Conservation (phyloP, 257 asterid genomes). For the Salvia miltiorrhiza region DNA sequence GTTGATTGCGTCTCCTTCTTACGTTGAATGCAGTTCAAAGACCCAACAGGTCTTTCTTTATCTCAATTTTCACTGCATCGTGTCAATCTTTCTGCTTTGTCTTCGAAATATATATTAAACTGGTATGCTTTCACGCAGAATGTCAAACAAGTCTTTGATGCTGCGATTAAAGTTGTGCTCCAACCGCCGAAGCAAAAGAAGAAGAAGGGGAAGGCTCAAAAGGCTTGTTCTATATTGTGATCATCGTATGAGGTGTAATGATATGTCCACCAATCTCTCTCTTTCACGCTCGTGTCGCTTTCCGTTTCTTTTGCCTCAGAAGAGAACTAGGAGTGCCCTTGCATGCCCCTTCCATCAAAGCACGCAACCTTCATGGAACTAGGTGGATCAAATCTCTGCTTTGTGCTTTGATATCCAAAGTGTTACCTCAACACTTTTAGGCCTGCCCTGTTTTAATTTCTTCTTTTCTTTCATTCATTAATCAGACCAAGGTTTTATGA, state of each 20-base stretch:
- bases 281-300: constrained; percentile 28
- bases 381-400: constrained; percentile 36
- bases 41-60: constrained; percentile 52
- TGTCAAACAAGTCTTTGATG: constrained; percentile 54
- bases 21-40: constrained; percentile 74
- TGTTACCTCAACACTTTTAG: constrained; percentile 37
- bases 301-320: constrained; percentile 38
- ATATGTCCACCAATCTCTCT: constrained; percentile 18
- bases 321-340: constrained; percentile 40
- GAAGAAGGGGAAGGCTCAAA: constrained; percentile 54
- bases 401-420: constrained; percentile 29
- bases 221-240: constrained; percentile 76
- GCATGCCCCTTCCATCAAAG: constrained; percentile 30
- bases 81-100: neutral
- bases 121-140: constrained; percentile 29
- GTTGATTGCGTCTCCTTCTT: constrained; percentile 59
- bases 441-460: constrained; percentile 47
- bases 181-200: constrained; percentile 64
- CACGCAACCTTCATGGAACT: constrained; percentile 33
- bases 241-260: constrained; percentile 33
- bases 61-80: neutral
- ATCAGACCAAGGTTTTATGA: constrained; percentile 35
- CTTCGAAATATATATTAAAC: neutral
- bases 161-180: constrained; percentile 64
- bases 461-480: constrained; percentile 25